Base-by-base conservation (phyloP, 176 grass and related monocot genomes). In the Rhynchospora breviuscula region DNA sequence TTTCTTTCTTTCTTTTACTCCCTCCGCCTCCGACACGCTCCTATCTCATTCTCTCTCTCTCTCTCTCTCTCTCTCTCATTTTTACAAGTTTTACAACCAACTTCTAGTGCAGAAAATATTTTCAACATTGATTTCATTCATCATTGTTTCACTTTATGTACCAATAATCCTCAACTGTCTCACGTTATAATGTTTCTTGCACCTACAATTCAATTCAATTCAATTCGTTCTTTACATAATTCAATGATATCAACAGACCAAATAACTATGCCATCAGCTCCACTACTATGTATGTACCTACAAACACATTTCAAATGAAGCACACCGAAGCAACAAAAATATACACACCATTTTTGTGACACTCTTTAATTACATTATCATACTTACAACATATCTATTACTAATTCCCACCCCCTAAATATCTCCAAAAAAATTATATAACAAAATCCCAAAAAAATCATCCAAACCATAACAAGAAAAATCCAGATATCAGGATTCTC, bases 341-440 rank as follows among this genome's bases (percentile, higher is more conserved):
- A 17, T 18, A 56, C 73, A 67, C 22, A 33, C 47, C 23, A 77
- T 56, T 77, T 40, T 53, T 54, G 5, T 31, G 10, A 54, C 12
- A 10, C 49, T 56, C 49, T 77, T 77, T 77, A 77, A 77, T 77
- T 23, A 54, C 70, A 60, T 40, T 22, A 64, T 15, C 54, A 57
- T 79, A 79, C 78, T 44, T 63, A 63, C 40, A 81, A 7, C 40
- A 81, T 62, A 61, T 62, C 78, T 60, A 63, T 35, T 44, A 12
- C 78, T 80, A 80, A 11, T 80, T 80, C 78, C 78, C 56, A n/a
- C 25, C 13, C 44, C 22, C 23, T 43, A 62, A 44, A 44, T 76
- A 76, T 45, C 71, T 75, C 26, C 0, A 40, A 40, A 40, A 76
- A 14, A 13, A 53, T 8, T 46, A 33, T 60, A 80, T 62, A 62